Base-by-base conservation (phyloP, 2,329 filamentous ascomycete species). In the Aspergillus fischeri region DNA sequence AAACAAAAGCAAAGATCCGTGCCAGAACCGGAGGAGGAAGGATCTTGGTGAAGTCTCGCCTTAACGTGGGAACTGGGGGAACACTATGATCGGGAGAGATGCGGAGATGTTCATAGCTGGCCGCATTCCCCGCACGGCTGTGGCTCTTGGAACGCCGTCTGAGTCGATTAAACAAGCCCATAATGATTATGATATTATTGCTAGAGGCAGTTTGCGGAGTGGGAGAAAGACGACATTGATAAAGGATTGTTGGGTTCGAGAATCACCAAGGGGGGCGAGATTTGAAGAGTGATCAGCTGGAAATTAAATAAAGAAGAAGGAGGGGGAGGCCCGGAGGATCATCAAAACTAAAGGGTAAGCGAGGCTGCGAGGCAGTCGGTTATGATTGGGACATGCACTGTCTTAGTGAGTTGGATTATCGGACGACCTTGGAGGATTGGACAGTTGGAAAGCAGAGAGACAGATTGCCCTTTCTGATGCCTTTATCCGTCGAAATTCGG, bases 1-100 rank as follows among this genome's bases (percentile, higher is more conserved):
- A 97, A 56, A 97, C 86, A 64, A 86, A 86, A 66, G 82, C 76
- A 73, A 97, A 93, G 70, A 97, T 92, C 70, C 83, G 85, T 63
- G 85, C 81, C 57, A 97, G 81, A 29, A 96, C 80, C n/a, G 82
- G 76, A 27, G 81, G 76, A 9, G 91, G 88, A 10, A 97, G 81
- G 53, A 75, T 74, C 44, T 77, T 76, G 51, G 86, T 78, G 41
- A 60, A 65, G 61, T 77, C 73, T 50, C 53, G 60, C 35, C 60
- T 61, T 35, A 52, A 56, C 25, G 52, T 27, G 47, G 62, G 65
- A 49, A 62, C 17, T 8, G 66, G 60, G 58, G 66, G 58, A 53
- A 63, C 52, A 57, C 61, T 27, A 56, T 64, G 21, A 45, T 45
- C 42, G 42, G 42, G 21, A 20, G 42, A 20, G 53, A 57, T 55